These are phyloP conservation scores for Sorghum bicolor DNA, from an alignment of 176 grass and related monocot genomes.

Conservation along the genomic window DNA sequence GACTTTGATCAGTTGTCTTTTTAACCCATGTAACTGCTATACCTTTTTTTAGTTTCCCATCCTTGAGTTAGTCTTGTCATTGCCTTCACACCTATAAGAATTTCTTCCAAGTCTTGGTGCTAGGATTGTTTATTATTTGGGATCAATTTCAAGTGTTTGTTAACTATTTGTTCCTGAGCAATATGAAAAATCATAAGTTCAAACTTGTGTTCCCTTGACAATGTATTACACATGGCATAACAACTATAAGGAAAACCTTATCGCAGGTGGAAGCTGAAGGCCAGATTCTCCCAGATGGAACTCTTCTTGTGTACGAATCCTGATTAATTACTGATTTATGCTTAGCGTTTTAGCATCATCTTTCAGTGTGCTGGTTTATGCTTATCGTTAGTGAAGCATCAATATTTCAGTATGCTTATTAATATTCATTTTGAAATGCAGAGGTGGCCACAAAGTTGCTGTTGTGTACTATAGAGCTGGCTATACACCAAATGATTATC, in stretches of 20 bases:
- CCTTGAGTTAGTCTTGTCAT: constrained; percentile 15
- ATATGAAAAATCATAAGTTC: neutral
- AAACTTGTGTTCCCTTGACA: constrained; percentile 58
- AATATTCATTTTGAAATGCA: constrained; percentile 36
- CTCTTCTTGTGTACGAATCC: constrained; percentile 65
- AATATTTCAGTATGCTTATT: constrained; percentile 20
- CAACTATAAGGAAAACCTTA: constrained; percentile 89
- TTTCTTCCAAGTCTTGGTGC: neutral
- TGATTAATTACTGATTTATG: neutral
- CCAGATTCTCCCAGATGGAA: constrained; percentile 78
- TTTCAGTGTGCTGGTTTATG: neutral
- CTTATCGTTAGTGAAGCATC: neutral
- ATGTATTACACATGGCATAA: constrained; percentile 67
- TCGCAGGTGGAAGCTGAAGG: constrained; percentile 83
- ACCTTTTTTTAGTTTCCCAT: neutral
- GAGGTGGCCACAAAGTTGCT: constrained; percentile 56
- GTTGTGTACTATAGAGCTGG: constrained; percentile 96
- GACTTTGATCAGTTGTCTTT: neutral
- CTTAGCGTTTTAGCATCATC: neutral
- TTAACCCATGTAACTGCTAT: neutral
- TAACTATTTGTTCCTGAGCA: neutral
- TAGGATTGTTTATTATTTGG: neutral
- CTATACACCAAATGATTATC: constrained; percentile 96
- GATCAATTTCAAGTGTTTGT: constrained; percentile 3
- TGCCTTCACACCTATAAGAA: neutral